These are phyloP conservation scores for Cyberlindnera xishuangbannaensis DNA, from an alignment of 805 yeast genomes.

Conservation along the genomic window DNA sequence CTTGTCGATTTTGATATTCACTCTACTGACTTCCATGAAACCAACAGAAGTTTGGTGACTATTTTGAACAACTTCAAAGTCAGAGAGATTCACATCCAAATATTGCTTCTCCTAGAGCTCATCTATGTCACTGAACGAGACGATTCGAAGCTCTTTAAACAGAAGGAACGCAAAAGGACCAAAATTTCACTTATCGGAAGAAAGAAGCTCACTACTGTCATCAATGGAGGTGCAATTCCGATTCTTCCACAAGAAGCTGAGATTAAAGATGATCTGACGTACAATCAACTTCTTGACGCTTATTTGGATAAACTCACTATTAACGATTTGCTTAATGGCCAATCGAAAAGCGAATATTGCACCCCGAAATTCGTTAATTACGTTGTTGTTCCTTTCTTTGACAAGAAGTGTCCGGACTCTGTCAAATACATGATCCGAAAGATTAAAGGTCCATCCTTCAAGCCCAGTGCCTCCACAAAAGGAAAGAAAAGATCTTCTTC, in stretches of 20 bases:
- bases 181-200: constrained; percentile 28
- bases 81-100: constrained; percentile 53
- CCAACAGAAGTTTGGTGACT: constrained; percentile 25
- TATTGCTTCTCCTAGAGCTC: constrained; percentile 42
- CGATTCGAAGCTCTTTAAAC: constrained; percentile 30
- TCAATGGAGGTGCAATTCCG: constrained; percentile 38
- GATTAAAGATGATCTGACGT: constrained; percentile 12
- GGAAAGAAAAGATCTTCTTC: constrained; percentile 6
- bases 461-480: constrained; percentile 7
- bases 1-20: constrained; percentile 23
- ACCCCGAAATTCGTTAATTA: constrained; percentile 41
- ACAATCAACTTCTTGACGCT: constrained; percentile 33
- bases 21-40: constrained; percentile 19
- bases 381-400: constrained; percentile 49
- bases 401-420: constrained; percentile 40
- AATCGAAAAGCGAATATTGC: constrained; percentile 7
- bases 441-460: constrained; percentile 34
- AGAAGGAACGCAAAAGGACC: constrained; percentile 5
- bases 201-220: constrained; percentile 26
- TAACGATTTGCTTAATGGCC: constrained; percentile 39
- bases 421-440: constrained; percentile 41
- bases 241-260: neutral
- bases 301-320: constrained; percentile 48
- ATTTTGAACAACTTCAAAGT: constrained; percentile 39
- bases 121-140: constrained; percentile 31